Evolutionary conservation across 768 basidiomycete species (phyloP).

Genomic region (Tricholoma furcatifolium): DNA sequence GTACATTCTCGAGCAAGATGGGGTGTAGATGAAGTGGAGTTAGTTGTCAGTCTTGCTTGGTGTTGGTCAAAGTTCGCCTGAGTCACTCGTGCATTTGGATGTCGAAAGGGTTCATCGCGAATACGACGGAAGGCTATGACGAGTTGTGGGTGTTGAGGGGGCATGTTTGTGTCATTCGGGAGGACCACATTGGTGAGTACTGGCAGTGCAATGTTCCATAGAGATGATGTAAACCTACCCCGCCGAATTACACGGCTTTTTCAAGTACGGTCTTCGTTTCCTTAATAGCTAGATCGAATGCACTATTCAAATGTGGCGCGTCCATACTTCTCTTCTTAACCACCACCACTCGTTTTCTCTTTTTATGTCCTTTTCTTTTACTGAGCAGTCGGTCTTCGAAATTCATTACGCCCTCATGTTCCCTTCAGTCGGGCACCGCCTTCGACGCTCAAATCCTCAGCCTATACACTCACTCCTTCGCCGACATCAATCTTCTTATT

Average conservation of each 20-base stretch:
- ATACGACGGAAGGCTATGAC: no score
- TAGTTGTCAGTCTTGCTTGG: no score
- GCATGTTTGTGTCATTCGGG: no score
- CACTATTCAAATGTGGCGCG: slow-evolving; percentile 5
- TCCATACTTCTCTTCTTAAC: neutral
- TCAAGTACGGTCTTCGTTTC: neutral
- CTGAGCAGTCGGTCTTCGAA: neutral
- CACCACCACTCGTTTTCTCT: slow-evolving; percentile 1
- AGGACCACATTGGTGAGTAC: no score
- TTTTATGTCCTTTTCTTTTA: slow-evolving; percentile 8
- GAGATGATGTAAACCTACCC: no score
- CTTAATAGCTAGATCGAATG: neutral
- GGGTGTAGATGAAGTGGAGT: no score
- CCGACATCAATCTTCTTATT: neutral
- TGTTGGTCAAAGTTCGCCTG: no score
- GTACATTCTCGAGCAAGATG: no score
- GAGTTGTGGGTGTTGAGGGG: no score
- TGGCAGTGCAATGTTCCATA: no score
- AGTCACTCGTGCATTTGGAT: no score
- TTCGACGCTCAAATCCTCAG: neutral
- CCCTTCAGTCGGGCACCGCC: neutral
- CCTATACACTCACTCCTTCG: neutral
- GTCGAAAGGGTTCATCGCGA: no score
- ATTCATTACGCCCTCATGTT: neutral
- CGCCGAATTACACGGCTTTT: neutral